Base-by-base conservation (phyloP, 345 rosid species). In the Citrus mangshanensis region DNA sequence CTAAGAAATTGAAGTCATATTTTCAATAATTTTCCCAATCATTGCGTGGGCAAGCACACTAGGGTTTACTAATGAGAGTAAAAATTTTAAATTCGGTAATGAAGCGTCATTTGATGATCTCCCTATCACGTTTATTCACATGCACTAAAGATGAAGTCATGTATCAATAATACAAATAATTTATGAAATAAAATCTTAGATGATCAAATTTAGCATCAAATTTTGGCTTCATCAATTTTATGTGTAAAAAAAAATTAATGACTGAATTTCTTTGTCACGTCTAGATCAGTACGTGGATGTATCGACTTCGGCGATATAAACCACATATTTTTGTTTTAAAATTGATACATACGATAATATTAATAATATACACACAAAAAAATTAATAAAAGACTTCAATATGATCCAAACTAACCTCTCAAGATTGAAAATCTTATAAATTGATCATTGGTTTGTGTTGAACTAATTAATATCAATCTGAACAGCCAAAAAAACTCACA, bases 31-130 rank as follows among this genome's bases (percentile, higher is more conserved):
- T 67, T 4, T 19, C 9, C 73, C 24, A 24, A 49, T 2, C 34
- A 40, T 58, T 72, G 76, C 76, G 76, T 72, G 76, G 61, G 24
- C 76, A 37, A 35, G 34, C 51, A n/a, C 76, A 59, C 32, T 24
- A 25, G 21, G 19, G 65, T 6, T 35, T 59, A 37, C 24, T 35
- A 56, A 58, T 30, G 8, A 6, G 61, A 51, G 34, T 7, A 6
- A 49, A 46, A 46, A 0, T 19, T 55, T 72, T 55, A 28, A 72
- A 72, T 55, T 55, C 2, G 60, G 58, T 22, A 6, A 72, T 34
- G 61, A 71, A 19, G 64, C 56, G 19, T 56, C 49, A 34, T n/a
- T 56, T 35, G 21, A 73, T 73, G 8, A 58, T 2, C 7, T 18
- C 51, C 34, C 49, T 37, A 60, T 38, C 56, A 60, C 21, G 35